These are phyloP conservation scores for Trichoderma parareesei DNA, from an alignment of 495 filamentous ascomycete genomes.

Conservation along the genomic window DNA sequence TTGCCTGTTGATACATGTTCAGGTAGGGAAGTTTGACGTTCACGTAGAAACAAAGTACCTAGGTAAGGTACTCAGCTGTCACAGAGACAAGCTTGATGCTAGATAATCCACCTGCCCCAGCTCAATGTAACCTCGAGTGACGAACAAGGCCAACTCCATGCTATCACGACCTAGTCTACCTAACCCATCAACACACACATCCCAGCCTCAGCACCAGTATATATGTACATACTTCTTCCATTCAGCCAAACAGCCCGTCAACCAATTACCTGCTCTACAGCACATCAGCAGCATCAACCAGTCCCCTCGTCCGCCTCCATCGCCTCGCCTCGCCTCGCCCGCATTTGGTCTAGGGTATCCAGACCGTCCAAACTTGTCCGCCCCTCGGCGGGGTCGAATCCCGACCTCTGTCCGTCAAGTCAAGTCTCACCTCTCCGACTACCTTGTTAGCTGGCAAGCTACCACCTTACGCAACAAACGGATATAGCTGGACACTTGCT, in stretches of 20 bases:
- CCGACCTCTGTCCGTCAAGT: background rate
- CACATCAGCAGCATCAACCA: background rate
- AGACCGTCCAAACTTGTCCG: background rate
- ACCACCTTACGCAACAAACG: background rate
- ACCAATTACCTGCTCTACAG: background rate
- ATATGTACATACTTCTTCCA: background rate
- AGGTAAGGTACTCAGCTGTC: background rate
- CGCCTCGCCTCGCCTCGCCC: no score
- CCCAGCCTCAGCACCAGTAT: background rate
- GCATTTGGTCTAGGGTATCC: slow-evolving; percentile 6
- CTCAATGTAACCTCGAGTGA: background rate
- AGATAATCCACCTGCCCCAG: background rate
- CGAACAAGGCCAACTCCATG: no score
- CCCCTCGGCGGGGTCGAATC: slow-evolving; percentile 5
- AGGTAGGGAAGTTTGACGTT: no score
- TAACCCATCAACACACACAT: no score
- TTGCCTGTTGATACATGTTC: no score
- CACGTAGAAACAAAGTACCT: no score
- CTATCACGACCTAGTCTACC: no score
- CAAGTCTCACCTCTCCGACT: background rate
- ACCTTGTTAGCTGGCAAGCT: background rate
- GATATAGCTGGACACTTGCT: no score
- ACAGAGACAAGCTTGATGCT: background rate
- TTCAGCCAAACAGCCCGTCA: background rate
- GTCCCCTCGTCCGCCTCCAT: background rate